Evolutionary conservation across 306 rosid species (phyloP).

Genomic region (Pyrus betulifolia): DNA sequence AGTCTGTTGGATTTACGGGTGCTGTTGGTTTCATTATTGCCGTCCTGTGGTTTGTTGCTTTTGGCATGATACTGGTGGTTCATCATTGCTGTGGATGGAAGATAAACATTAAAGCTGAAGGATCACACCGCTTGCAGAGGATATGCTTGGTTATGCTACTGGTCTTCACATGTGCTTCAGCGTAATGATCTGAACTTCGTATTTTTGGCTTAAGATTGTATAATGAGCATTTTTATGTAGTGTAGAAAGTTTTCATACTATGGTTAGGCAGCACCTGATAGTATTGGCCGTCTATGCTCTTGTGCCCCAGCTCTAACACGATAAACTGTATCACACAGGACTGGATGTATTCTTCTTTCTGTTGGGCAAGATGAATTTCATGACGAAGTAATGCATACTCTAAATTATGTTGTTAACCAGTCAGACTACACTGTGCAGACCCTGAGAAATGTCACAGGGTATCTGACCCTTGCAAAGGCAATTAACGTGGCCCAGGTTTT

Average conservation of each 20-base stretch:
- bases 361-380: constrained; percentile 83
- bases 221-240: not conserved
- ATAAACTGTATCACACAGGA: constrained; percentile 39
- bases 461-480: constrained; percentile 87
- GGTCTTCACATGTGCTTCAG: constrained; percentile 66
- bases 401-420: constrained; percentile 81
- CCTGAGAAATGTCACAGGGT: constrained; percentile 79
- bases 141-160: constrained; percentile 68
- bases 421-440: constrained; percentile 80
- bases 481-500: constrained; percentile 67
- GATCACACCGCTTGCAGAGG: constrained; percentile 56
- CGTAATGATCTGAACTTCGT: constrained; percentile 43
- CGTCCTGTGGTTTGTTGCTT: constrained; percentile 69
- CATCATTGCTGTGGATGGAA: constrained; percentile 90
- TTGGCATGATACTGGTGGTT: constrained; percentile 64
- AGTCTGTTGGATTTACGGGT: constrained; percentile 99
- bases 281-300: not conserved
- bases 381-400: constrained; percentile 62
- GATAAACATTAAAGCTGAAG: constrained; percentile 55
- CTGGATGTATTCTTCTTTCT: constrained; percentile 80
- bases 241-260: not conserved
- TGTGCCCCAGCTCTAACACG: not conserved
- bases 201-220: not conserved
- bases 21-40: constrained; percentile 78
- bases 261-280: not conserved